Evolutionary conservation across 140 eudicot species (phyloP).

Genomic region (Erigeron philadelphicus): DNA sequence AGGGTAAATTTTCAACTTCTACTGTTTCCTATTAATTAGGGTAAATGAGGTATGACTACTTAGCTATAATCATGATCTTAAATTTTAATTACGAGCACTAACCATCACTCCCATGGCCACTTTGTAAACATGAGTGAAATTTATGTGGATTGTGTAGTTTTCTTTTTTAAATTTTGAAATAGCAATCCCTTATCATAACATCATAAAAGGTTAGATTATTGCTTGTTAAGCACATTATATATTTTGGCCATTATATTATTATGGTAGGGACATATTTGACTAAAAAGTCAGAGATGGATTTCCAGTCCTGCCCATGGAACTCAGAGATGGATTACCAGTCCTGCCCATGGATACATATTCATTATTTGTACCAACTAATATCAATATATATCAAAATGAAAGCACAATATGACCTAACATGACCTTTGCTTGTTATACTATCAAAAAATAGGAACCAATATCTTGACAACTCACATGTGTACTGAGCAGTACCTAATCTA

Average conservation of each 20-base stretch:
- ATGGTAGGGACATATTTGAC: conserved; percentile 24
- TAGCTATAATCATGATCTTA: background rate
- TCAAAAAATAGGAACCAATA: conserved; percentile 28
- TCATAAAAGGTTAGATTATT: background rate
- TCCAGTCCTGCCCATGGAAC: conserved; percentile 5
- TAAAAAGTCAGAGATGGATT: conserved; percentile 19
- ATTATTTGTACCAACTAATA: conserved; percentile 6
- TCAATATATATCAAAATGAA: conserved; percentile 16
- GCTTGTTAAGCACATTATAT: too few species aligned
- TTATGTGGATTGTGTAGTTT: too few species aligned
- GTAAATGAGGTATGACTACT: background rate
- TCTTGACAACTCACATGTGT: conserved; percentile 44
- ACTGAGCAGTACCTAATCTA: conserved; percentile 25
- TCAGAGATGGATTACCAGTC: conserved; percentile 14
- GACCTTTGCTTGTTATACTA: conserved; percentile 20
- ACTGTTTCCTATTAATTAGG: conserved; percentile 3
- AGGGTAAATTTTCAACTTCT: background rate
- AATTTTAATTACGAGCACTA: too few species aligned
- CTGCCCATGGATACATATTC: conserved; percentile 7
- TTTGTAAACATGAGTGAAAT: too few species aligned
- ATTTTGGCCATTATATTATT: background rate
- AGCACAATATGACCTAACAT: conserved; percentile 31
- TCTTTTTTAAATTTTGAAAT: background rate
- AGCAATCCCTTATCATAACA: background rate
- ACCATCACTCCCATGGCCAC: too few species aligned